phyloP scores from a whole-genome alignment of 495 filamentous ascomycete genomes.

The Tetracladium setigerum region DNA sequence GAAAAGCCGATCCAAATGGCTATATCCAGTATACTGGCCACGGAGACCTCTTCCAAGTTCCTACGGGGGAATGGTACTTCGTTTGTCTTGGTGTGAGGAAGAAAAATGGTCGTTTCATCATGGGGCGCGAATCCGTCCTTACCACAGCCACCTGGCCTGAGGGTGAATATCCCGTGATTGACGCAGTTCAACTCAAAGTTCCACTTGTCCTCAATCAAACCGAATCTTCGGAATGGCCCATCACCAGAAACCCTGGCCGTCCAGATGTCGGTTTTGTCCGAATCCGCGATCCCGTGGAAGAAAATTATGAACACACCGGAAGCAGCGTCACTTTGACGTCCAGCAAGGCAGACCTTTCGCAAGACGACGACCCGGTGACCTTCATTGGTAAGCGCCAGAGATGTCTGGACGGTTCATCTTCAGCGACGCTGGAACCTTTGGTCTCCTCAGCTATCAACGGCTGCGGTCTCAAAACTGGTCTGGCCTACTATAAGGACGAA shows the following conservation, averaged over 20 bases:
- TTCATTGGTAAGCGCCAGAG: constrained; percentile 7
- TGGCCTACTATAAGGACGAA: too few relatives aligned
- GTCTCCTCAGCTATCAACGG: too few relatives aligned
- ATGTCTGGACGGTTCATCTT: neutral
- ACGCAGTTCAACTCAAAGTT: too few relatives aligned
- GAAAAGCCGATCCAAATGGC: constrained; percentile 37
- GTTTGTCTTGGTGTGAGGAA: constrained; percentile 33
- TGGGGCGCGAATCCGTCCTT: constrained; percentile 53
- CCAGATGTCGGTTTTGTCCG: neutral
- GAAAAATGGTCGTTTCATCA: constrained; percentile 35
- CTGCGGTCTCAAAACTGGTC: too few relatives aligned
- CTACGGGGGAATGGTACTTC: constrained; percentile 46
- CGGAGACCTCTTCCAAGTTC: constrained; percentile 51
- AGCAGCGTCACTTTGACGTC: constrained; percentile 1
- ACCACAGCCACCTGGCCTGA: constrained; percentile 43
- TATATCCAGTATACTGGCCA: constrained; percentile 49
- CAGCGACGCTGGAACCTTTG: neutral
- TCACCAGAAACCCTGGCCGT: too few relatives aligned
- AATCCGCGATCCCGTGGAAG: constrained; percentile 6
- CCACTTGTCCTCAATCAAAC: too few relatives aligned
- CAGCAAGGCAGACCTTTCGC: neutral
- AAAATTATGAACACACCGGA: neutral
- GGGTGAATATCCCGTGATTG: constrained; percentile 13
- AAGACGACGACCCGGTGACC: constrained; percentile 4
- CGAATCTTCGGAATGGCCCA: too few relatives aligned